Conservation (phyloP, 1,139 yeast genomes). For the Lodderomyces orthopsilosis region DNA sequence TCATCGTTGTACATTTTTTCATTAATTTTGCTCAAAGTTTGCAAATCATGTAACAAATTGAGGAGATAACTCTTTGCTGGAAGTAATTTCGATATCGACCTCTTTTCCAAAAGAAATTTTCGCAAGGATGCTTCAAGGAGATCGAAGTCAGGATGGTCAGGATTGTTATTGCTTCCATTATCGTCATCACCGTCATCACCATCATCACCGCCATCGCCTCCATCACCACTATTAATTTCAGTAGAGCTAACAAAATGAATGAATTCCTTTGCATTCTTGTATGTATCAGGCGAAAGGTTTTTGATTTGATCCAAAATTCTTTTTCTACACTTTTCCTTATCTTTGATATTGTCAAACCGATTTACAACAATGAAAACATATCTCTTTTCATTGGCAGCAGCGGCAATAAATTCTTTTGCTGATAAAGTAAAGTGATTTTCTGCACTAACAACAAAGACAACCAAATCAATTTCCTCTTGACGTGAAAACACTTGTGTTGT, state of each 20-base stretch:
- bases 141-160: conserved; percentile 66
- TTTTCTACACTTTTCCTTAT: conserved; percentile 73
- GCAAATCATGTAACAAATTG: conserved; percentile 68
- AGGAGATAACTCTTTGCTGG: conserved; percentile 87
- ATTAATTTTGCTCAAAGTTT: conserved; percentile 59
- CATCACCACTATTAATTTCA: conserved; percentile 27
- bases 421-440: conserved; percentile 94
- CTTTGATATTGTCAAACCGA: conserved; percentile 79
- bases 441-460: conserved; percentile 93
- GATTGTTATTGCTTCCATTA: conserved; percentile 16
- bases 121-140: conserved; percentile 80
- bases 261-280: conserved; percentile 80
- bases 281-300: conserved; percentile 83
- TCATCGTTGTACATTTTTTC: conserved; percentile 52
- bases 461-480: conserved; percentile 96
- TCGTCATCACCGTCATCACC: conserved; percentile 30
- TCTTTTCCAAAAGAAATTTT: conserved; percentile 81
- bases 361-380: conserved; percentile 93
- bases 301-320: conserved; percentile 86
- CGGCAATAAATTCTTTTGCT: conserved; percentile 88
- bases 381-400: conserved; percentile 90
- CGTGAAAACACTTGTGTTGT: conserved; percentile 94
- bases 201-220: conserved; percentile 23
- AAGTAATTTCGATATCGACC: conserved; percentile 82
- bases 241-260: conserved; percentile 89